Base-by-base conservation (phyloP, 2,329 filamentous ascomycete genomes). In the Magnaporthiopsis incrustans region DNA sequence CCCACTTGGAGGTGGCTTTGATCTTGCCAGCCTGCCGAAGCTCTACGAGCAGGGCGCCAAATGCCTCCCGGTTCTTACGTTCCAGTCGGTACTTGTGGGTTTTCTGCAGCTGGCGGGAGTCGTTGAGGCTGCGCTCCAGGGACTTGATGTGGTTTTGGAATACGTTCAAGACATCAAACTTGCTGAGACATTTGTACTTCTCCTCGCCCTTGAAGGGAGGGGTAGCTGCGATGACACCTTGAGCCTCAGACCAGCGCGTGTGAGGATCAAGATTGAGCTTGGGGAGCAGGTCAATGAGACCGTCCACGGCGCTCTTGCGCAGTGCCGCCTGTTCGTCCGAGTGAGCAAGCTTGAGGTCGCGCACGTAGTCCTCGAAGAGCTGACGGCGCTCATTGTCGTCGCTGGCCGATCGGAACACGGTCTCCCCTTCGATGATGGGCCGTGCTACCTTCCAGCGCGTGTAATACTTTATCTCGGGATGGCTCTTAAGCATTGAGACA, bases 141-240 rank as follows among this genome's bases (percentile, higher is more conserved):
- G 88, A 84, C 77, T 96, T 97, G 80, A 98, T 95, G 73, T 98
- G 94, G 72, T 90, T 92, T 78, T 98, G 92, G 76, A 98, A 99
- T 66, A 90, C 90, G 72, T 87, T 92, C 78, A 99, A 83, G 73
- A 98, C 86, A 76, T 99, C 95, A 77, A 91, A 89, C 74, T 92
- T 92, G 78, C 82, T 92, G 70, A 99, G 85, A 71, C 88, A 80
- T 76, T 91, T 86, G 80, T 96, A 97, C 79, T 91, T 95, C 73
- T 90, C 86, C 70, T 96, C 91, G 73, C 82, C 83, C 75, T 91
- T 86, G 74, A 96, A 92, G 67, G 86, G 87, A 67, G 88, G 83
- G 73, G 90, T 91, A 63, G 86, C 85, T 72, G 91, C 87, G 70
- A 99, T 90, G 71, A 90, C 85, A 68, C 86, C 85, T 75, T 96